These are phyloP conservation scores for Didymosphaeria variabile DNA, from an alignment of 2,329 filamentous ascomycete species.

Conservation along the genomic window DNA sequence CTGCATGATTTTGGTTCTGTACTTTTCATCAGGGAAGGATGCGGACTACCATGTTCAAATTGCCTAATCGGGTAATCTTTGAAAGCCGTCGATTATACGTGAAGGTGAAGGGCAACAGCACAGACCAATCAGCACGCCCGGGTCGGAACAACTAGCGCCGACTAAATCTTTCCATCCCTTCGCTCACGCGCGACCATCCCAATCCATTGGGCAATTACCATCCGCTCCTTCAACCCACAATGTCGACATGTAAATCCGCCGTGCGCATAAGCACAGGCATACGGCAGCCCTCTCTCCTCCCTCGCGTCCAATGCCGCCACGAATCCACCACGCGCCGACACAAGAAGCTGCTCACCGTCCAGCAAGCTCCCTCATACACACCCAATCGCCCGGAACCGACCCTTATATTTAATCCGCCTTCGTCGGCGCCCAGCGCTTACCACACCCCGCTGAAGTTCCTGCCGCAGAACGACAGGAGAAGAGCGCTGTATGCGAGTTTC, in stretches of 20 bases:
- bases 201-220: slow-evolving; percentile 16
- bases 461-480: slow-evolving; percentile 65
- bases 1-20: not conserved
- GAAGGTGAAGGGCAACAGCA: slow-evolving; percentile 5
- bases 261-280: slow-evolving; percentile 32
- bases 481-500: slow-evolving; percentile 54
- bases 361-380: slow-evolving; percentile 56
- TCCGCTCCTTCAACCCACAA: slow-evolving; percentile 31
- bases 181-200: slow-evolving; percentile 23
- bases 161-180: slow-evolving; percentile 34
- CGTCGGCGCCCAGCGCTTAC: slow-evolving; percentile 68
- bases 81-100: not conserved
- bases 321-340: slow-evolving; percentile 58
- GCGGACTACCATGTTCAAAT: not conserved
- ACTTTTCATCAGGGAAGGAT: not conserved
- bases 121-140: slow-evolving; percentile 23
- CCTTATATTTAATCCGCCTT: slow-evolving; percentile 70
- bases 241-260: slow-evolving; percentile 46
- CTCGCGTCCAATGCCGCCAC: slow-evolving; percentile 48
- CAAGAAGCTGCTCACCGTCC: slow-evolving; percentile 57
- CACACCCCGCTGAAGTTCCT: slow-evolving; percentile 73
- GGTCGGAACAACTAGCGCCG: slow-evolving; percentile 36
- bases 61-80: slow-evolving; percentile 1
- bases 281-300: slow-evolving; percentile 32
- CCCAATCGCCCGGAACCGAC: slow-evolving; percentile 37